A percentile compares a stretch with the other conserved stretches of the same genome.
These are phyloP conservation scores for Letharia lupina DNA, from an alignment of 495 filamentous ascomycete species.

Conservation along the genomic window DNA sequence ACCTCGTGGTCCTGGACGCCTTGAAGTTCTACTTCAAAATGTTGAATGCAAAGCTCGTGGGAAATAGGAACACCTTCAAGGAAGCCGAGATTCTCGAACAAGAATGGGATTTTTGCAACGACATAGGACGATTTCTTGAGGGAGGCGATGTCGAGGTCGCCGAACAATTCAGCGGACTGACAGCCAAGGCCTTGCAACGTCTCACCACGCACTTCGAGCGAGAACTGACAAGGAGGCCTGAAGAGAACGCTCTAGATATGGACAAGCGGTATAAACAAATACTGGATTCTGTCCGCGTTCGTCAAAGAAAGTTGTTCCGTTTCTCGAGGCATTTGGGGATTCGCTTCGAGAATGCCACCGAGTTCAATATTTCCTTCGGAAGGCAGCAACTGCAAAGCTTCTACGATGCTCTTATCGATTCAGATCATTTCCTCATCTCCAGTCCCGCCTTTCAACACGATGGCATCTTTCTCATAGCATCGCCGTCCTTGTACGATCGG, in stretches of 20 bases:
- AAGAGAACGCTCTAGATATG: constrained; percentile 80
- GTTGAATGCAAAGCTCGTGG: constrained; percentile 91
- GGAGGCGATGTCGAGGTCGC: constrained; percentile 94
- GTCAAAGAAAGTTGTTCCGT: constrained; percentile 78
- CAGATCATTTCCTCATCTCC: constrained; percentile 74
- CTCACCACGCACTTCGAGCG: constrained; percentile 85
- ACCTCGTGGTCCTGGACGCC: constrained; percentile 88
- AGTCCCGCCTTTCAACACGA: constrained; percentile 57
- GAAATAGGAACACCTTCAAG: constrained; percentile 98
- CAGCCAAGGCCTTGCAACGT: constrained; percentile 78
- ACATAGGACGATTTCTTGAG: constrained; percentile 77
- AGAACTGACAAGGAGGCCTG: constrained; percentile 72
- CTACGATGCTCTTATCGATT: constrained; percentile 70
- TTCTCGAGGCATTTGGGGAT: constrained; percentile 84
- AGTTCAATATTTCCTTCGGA: constrained; percentile 73
- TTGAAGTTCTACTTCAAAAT: constrained; percentile 97
- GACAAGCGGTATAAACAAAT: constrained; percentile 94
- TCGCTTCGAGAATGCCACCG: constrained; percentile 90
- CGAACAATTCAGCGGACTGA: constrained; percentile 95
- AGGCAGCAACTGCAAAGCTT: constrained; percentile 59
- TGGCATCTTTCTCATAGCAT: constrained; percentile 77
- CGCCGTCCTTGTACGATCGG: constrained; percentile 63
- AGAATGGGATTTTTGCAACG: constrained; percentile 94
- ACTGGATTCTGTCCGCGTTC: constrained; percentile 87
- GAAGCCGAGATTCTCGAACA: constrained; percentile 95